Conservation (phyloP, 2,329 filamentous ascomycete genomes). For the Cladobotryum mycophilum region DNA sequence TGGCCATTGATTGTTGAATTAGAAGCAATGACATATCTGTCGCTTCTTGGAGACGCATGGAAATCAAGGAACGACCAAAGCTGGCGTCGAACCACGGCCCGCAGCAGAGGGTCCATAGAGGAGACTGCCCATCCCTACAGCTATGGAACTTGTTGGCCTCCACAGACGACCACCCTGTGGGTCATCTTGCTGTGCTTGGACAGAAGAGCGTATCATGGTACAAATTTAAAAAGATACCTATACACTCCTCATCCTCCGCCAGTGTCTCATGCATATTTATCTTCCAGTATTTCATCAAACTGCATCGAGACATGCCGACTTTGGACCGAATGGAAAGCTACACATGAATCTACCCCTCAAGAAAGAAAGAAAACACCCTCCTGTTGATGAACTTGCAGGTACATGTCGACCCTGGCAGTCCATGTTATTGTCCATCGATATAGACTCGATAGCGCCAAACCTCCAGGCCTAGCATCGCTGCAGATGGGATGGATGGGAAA, state of each 20-base stretch:
- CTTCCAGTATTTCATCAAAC: background rate
- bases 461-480: background rate
- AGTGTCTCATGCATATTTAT: too few species aligned
- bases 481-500: background rate
- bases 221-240: too few species aligned
- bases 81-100: too few species aligned
- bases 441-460: background rate
- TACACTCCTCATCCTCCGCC: too few species aligned
- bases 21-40: background rate
- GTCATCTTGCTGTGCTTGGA: too few species aligned
- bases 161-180: too few species aligned
- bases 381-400: background rate
- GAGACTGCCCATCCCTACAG: too few species aligned
- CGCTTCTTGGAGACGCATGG: background rate
- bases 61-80: background rate
- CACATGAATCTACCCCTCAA: background rate
- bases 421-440: background rate
- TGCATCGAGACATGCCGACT: background rate
- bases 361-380: too few species aligned
- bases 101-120: too few species aligned
- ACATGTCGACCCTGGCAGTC: background rate
- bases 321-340: background rate
- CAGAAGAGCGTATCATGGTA: too few species aligned
- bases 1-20: background rate
- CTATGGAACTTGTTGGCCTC: too few species aligned